Percentiles rank a stretch among this genome's conserved stretches.
phyloP scores from a whole-genome alignment of 1,284 basidiomycete species.

The Ceratobasidium sp. region DNA sequence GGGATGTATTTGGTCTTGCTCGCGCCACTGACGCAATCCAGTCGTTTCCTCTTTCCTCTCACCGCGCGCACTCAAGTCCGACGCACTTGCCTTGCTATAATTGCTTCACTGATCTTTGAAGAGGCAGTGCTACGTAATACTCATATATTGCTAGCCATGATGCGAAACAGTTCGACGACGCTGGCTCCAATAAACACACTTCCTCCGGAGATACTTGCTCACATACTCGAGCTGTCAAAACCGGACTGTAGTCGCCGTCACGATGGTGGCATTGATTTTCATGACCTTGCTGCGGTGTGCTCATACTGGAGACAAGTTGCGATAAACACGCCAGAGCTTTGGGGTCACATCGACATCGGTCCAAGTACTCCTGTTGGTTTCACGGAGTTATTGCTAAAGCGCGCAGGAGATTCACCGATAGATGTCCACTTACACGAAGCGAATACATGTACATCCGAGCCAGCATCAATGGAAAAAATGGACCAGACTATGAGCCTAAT shows the following conservation, averaged over 20 bases:
- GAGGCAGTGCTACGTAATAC: background rate
- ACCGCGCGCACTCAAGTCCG: too few species aligned
- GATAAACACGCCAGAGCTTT: background rate
- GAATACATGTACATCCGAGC: too few species aligned
- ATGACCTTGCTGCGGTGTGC: background rate
- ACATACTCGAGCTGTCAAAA: background rate
- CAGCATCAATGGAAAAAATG: too few species aligned
- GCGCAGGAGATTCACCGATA: too few species aligned
- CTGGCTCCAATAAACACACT: background rate
- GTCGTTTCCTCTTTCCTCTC: too few species aligned
- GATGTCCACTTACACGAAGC: too few species aligned
- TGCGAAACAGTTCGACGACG: background rate
- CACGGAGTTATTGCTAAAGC: too few species aligned
- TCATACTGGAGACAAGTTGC: background rate
- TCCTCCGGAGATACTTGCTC: background rate
- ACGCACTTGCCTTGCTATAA: too few species aligned
- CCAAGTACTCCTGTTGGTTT: too few species aligned
- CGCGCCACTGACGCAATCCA: too few species aligned
- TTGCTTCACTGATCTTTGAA: background rate
- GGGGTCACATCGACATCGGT: background rate
- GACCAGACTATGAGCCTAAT: too few species aligned
- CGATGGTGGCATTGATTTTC: background rate
- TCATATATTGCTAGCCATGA: background rate
- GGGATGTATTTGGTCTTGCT: too few species aligned
- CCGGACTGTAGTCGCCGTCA: background rate